Conservation (phyloP, 2,329 filamentous ascomycete species). For the Zelopaecilomyces penicillatus region DNA sequence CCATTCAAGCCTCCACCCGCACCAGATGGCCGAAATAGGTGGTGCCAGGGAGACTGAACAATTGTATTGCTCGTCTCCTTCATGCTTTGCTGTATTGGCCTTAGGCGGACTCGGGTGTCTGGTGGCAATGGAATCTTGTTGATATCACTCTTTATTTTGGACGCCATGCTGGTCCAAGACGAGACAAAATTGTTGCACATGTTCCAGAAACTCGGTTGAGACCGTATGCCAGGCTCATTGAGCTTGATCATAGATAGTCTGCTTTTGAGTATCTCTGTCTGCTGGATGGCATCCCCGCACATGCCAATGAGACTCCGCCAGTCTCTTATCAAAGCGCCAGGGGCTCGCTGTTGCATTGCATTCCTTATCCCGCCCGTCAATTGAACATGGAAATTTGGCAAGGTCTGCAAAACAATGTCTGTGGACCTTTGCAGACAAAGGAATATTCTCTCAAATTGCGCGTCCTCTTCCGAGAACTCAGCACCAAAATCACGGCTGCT, state of each 20-base stretch:
- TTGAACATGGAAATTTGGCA: conserved; percentile 62
- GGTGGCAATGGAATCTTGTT: conserved; percentile 45
- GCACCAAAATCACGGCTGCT: conserved; percentile 38
- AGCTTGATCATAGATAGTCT: conserved; percentile 74
- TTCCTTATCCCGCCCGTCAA: conserved; percentile 56
- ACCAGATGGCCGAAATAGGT: conserved; percentile 26
- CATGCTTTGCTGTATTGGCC: conserved; percentile 72
- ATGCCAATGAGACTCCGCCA: conserved; percentile 66
- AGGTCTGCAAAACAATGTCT: conserved; percentile 60
- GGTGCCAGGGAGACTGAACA: conserved; percentile 48
- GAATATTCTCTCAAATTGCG: conserved; percentile 75
- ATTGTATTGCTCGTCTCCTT: conserved; percentile 74
- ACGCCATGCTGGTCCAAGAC: conserved; percentile 59
- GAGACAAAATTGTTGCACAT: conserved; percentile 68
- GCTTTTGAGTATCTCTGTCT: conserved; percentile 63
- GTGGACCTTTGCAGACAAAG: conserved; percentile 65
- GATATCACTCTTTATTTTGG: conserved; percentile 48
- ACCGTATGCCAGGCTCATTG: conserved; percentile 70
- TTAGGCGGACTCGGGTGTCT: conserved; percentile 66
- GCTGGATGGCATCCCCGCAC: conserved; percentile 61
- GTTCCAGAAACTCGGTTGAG: conserved; percentile 53
- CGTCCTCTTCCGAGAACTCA: conserved; percentile 68
- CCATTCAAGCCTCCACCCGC: background rate
- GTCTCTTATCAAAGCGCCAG: conserved; percentile 52
- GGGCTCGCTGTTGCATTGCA: conserved; percentile 51